Conservation (phyloP, 805 yeast genomes). For the Yamadazyma philogaea region DNA sequence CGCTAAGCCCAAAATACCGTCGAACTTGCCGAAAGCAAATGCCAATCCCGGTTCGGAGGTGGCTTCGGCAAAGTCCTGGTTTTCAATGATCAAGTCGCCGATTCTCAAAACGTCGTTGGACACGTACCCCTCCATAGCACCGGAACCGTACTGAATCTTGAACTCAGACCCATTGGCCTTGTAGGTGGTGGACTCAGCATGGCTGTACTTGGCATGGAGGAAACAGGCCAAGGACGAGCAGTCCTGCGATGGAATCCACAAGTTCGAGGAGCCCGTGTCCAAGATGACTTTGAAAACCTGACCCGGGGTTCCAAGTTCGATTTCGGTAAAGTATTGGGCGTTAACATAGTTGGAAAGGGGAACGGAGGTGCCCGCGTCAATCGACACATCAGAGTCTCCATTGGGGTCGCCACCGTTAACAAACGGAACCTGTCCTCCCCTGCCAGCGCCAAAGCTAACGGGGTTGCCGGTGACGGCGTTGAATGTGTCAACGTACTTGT, state of each 20-base stretch:
- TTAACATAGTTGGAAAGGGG: conserved; percentile 92
- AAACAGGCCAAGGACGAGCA: conserved; percentile 95
- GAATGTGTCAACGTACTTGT: conserved; percentile 55
- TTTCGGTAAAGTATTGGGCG: conserved; percentile 95
- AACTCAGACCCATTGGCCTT: conserved; percentile 84
- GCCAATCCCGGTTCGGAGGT: conserved; percentile 97
- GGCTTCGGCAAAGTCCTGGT: conserved; percentile 96
- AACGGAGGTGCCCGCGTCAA: conserved; percentile 23
- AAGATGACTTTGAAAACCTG: conserved; percentile 90
- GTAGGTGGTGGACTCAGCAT: conserved; percentile 75
- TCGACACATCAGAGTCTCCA: conserved; percentile 21
- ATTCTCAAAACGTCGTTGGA: conserved; percentile 79
- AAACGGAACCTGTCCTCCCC: conserved; percentile 44
- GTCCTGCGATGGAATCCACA: conserved; percentile 91
- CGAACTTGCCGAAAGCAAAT: conserved; percentile 97
- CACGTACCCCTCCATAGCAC: conserved; percentile 86
- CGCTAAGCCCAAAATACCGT: conserved; percentile 94
- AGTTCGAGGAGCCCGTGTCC: conserved; percentile 95
- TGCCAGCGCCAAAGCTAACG: conserved; percentile 17
- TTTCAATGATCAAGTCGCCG: conserved; percentile 80
- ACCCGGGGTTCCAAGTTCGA: conserved; percentile 87
- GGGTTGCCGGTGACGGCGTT: conserved; percentile 31
- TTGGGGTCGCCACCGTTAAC: conserved; percentile 15
- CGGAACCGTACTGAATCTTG: conserved; percentile 87
- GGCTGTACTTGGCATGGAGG: conserved; percentile 89